Evolutionary conservation across 2,329 filamentous ascomycete genomes (phyloP).

Genomic region (Monosporascus cannonballus): DNA sequence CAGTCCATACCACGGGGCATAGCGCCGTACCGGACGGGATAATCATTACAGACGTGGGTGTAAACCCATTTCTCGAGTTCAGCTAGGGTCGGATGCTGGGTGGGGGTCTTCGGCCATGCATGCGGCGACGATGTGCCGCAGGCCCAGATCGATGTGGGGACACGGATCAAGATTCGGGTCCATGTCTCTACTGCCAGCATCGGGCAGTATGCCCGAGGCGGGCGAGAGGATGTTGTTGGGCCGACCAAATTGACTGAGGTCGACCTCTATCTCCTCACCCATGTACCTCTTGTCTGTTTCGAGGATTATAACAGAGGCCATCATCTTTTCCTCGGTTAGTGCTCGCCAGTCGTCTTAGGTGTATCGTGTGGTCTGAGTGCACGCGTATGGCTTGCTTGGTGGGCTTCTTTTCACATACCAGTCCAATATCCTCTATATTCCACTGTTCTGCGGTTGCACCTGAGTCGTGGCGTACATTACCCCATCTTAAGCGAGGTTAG

Average conservation of each 20-base stretch:
- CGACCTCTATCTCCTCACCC: slow-evolving; percentile 4
- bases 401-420: slow-evolving; percentile 1
- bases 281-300: slow-evolving; percentile 3
- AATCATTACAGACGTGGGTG: not conserved
- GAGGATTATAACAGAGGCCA: slow-evolving; percentile 4
- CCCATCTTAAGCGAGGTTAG: not conserved
- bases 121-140: slow-evolving; percentile 4
- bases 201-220: slow-evolving; percentile 2
- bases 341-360: not conserved
- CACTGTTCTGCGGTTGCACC: slow-evolving; percentile 1
- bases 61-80: not conserved
- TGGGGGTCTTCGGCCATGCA: slow-evolving; percentile 6
- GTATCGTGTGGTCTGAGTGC: not conserved
- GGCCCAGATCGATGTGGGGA: not conserved
- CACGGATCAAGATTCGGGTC: slow-evolving; percentile 2
- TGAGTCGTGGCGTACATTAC: not conserved
- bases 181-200: not conserved
- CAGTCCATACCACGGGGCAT: no score
- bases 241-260: not conserved
- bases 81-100: slow-evolving; percentile 1
- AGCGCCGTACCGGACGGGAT: no score
- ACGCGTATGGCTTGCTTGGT: no score
- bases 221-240: not conserved
- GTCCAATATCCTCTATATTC: slow-evolving; percentile 4
- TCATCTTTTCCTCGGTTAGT: slow-evolving; percentile 2